These are phyloP conservation scores for Plasmodium gaboni DNA, from an alignment of 169 alveolate genomes.

Conservation along the genomic window DNA sequence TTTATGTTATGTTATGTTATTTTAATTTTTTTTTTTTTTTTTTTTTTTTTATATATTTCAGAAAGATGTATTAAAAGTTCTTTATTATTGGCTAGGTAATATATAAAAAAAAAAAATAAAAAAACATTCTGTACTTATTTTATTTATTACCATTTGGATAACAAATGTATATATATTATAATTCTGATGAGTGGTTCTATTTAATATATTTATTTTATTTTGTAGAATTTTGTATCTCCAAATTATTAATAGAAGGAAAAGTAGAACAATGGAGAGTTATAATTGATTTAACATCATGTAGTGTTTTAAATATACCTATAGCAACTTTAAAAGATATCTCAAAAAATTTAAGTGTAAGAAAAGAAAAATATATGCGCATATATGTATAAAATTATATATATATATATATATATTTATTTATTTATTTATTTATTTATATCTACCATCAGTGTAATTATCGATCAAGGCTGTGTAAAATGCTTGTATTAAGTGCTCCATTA, in stretches of 20 bases:
- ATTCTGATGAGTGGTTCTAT: neutral
- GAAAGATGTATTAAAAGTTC: constrained; percentile 67
- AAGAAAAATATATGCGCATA: neutral
- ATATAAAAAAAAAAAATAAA: neutral
- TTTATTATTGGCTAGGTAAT: constrained; percentile 68
- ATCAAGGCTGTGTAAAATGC: constrained; percentile 50
- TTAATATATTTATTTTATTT: constrained; percentile 17
- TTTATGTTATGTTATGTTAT: neutral
- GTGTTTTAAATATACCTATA: constrained; percentile 80
- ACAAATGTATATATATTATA: neutral
- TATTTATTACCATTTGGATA: neutral
- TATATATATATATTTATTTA: neutral
- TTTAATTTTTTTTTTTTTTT: constrained; percentile 1
- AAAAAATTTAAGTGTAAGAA: constrained; percentile 77
- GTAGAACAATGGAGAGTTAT: constrained; percentile 86
- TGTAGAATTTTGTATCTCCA: constrained; percentile 77
- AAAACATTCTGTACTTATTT: neutral
- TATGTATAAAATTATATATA: neutral
- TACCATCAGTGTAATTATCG: constrained; percentile 45
- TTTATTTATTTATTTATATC: neutral
- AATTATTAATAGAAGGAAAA: constrained; percentile 81
- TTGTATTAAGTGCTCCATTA: constrained; percentile 52
- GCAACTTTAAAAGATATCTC: constrained; percentile 81
- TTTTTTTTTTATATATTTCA: constrained; percentile 2
- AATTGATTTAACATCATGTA: constrained; percentile 80